phyloP scores from a whole-genome alignment of 495 filamentous ascomycete genomes.

The Aspergillus egyptiacus region DNA sequence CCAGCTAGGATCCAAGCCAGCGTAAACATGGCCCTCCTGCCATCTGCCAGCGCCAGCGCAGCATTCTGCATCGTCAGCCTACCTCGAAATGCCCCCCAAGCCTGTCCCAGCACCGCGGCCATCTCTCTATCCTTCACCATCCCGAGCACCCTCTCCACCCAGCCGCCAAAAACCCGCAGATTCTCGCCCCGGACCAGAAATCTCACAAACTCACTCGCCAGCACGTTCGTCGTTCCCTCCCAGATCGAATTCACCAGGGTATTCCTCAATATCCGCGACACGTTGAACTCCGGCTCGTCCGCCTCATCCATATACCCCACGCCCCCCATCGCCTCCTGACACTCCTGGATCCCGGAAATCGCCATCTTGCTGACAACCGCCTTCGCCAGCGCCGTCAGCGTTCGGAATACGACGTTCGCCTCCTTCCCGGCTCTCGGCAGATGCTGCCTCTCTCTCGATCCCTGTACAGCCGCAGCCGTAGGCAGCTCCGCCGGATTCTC shows the following conservation, averaged over 20 bases:
- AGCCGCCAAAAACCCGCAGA: constrained; percentile 28
- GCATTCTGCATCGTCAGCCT: constrained; percentile 4
- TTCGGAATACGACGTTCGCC: constrained; percentile 49
- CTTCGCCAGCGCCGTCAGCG: constrained; percentile 62
- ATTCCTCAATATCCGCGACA: constrained; percentile 60
- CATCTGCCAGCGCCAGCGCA: constrained; percentile 24
- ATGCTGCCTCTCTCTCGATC: too few relatives aligned
- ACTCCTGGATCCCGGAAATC: constrained; percentile 52
- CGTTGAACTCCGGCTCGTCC: constrained; percentile 50
- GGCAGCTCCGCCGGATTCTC: constrained; percentile 31
- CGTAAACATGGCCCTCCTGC: constrained; percentile 32
- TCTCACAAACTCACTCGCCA: constrained; percentile 55
- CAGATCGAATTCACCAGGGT: constrained; percentile 61
- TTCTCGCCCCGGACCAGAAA: constrained; percentile 46
- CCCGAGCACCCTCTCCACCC: constrained; percentile 15
- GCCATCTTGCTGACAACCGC: constrained; percentile 53
- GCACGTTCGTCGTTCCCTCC: constrained; percentile 71
- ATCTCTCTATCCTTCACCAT: neutral
- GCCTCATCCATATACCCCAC: constrained; percentile 62
- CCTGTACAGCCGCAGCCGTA: neutral
- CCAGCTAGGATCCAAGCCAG: constrained; percentile 32
- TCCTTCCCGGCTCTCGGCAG: constrained; percentile 24
- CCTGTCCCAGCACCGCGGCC: neutral
- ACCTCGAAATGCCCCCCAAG: constrained; percentile 11
- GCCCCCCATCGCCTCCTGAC: constrained; percentile 68